Conservation (phyloP, 2,329 filamentous ascomycete species). For the Aspergillus japonicus region DNA sequence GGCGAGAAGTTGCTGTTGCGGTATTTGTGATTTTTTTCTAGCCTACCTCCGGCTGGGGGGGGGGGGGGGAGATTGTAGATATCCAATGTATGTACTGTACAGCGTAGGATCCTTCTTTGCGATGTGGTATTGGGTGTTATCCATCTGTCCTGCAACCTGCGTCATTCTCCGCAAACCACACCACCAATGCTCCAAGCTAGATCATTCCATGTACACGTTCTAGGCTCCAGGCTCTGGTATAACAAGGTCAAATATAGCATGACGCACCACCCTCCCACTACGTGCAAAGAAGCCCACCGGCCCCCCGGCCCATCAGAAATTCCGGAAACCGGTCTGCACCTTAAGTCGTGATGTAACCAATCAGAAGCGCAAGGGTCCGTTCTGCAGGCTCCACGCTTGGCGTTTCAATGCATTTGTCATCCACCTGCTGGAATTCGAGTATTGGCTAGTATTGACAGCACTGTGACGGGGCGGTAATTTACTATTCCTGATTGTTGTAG, state of each 20-base stretch:
- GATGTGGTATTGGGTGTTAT: no score
- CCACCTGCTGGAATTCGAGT: neutral
- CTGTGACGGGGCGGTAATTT: neutral
- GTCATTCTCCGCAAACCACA: no score
- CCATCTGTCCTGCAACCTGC: no score
- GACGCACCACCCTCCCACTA: neutral
- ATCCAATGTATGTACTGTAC: neutral
- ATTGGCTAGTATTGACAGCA: neutral
- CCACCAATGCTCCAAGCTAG: no score
- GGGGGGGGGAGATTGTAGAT: neutral
- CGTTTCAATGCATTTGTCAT: neutral
- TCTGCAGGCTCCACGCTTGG: neutral
- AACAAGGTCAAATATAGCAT: neutral
- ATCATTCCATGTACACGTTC: no score
- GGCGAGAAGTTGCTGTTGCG: conserved; percentile 12
- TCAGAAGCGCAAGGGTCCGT: neutral
- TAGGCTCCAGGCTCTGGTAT: no score
- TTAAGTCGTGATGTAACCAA: neutral
- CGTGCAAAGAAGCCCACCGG: neutral
- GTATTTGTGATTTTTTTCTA: neutral
- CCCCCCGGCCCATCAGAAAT: neutral
- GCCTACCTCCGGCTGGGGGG: no score
- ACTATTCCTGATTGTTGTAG: no score
- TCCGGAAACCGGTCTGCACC: neutral
- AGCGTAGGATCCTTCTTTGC: no score